A percentile compares a stretch with the other conserved stretches of the same genome.
phyloP scores from a whole-genome alignment of 1,284 basidiomycete genomes.

The Violaceomyces palustris region DNA sequence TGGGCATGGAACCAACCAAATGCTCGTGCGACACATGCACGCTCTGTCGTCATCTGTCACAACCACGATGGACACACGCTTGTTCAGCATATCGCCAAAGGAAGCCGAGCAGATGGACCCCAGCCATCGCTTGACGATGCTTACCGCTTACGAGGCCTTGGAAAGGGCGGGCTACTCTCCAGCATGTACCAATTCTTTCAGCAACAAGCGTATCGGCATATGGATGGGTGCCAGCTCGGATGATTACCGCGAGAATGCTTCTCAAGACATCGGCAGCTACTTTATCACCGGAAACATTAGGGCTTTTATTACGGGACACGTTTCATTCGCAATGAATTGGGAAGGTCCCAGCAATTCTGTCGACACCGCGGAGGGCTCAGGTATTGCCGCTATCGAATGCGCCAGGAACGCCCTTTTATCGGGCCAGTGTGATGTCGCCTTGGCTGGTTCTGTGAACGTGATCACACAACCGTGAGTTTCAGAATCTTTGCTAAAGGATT shows the following conservation, averaged over 20 bases:
- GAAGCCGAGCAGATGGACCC: conserved; percentile 39
- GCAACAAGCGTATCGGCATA: conserved; percentile 20
- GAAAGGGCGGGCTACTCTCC: conserved; percentile 22
- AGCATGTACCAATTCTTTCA: conserved; percentile 14
- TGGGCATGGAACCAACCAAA: conserved; percentile 21
- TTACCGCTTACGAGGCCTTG: conserved; percentile 28
- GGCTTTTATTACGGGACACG: conserved; percentile 30
- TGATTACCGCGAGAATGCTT: conserved; percentile 37
- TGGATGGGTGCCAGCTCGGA: conserved; percentile 29
- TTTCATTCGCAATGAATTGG: conserved; percentile 23
- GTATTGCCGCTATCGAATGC: conserved; percentile 22
- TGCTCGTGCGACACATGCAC: conserved; percentile 24
- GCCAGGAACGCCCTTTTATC: conserved; percentile 20
- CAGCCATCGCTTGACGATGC: conserved; percentile 25
- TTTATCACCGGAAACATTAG: conserved; percentile 36
- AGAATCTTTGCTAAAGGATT: too few species aligned
- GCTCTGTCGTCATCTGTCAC: conserved; percentile 9
- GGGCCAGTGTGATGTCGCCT: conserved; percentile 27
- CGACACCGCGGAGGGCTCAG: conserved; percentile 24
- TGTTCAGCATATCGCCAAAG: conserved; percentile 33
- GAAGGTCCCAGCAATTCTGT: conserved; percentile 25
- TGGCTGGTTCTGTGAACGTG: conserved; percentile 24
- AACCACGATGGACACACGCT: conserved; percentile 24
- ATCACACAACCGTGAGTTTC: conserved; percentile 28
- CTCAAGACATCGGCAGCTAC: conserved; percentile 29